Percentiles rank a stretch among this genome's conserved stretches.
Conservation (phyloP, 495 filamentous ascomycete species). For the Penicillium paxilli region DNA sequence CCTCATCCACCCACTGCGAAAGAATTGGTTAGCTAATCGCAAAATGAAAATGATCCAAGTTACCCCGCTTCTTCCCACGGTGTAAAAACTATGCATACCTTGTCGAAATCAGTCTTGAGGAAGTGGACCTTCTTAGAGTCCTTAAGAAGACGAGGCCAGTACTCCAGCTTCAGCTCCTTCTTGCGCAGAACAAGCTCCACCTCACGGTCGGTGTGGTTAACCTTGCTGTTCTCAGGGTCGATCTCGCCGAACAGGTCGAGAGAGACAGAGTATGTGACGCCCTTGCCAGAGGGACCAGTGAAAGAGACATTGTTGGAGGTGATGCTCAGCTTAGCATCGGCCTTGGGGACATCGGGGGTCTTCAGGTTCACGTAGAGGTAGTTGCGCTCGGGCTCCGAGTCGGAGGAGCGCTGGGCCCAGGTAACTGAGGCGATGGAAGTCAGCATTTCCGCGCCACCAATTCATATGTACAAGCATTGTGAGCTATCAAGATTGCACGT, state of each 20-base stretch:
- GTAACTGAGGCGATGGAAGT: conserved; percentile 59
- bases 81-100: conserved; percentile 60
- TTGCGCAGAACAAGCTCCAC: conserved; percentile 90
- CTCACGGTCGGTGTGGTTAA: conserved; percentile 79
- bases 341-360: conserved; percentile 72
- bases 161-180: conserved; percentile 89
- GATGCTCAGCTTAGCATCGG: conserved; percentile 74
- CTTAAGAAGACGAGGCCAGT: conserved; percentile 94
- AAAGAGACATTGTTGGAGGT: conserved; percentile 77
- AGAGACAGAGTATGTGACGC: conserved; percentile 75
- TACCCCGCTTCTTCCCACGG: not conserved
- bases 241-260: conserved; percentile 93
- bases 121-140: conserved; percentile 87
- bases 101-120: conserved; percentile 98
- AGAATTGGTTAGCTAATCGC: conserved; percentile 19
- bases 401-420: conserved; percentile 96
- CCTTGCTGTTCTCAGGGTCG: conserved; percentile 76
- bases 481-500: not conserved
- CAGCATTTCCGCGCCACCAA: conserved; percentile 8
- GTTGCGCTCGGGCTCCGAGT: conserved; percentile 78
- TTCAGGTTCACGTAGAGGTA: conserved; percentile 89
- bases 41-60: not conserved
- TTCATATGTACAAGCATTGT: conserved; percentile 2
- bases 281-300: conserved; percentile 80
- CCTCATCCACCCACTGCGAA: conserved; percentile 93